These are phyloP conservation scores for Zymoseptoria pseudotritici DNA, from an alignment of 2,329 filamentous ascomycete species.

Conservation along the genomic window DNA sequence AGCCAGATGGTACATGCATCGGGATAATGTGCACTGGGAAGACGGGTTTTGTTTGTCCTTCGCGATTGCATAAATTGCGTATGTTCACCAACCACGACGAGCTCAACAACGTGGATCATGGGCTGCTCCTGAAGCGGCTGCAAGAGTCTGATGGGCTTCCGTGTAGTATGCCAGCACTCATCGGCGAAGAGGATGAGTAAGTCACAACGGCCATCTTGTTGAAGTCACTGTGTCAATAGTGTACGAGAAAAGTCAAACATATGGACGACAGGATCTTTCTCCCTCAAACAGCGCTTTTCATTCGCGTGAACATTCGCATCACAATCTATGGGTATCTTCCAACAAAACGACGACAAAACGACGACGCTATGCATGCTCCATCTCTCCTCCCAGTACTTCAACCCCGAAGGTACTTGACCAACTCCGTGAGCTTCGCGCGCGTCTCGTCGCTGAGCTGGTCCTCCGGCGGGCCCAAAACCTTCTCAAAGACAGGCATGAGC, in stretches of 20 bases:
- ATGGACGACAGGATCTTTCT: neutral
- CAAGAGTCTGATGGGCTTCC: too few species aligned
- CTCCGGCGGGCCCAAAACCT: slow-evolving; percentile 63
- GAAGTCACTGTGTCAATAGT: neutral
- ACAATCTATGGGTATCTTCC: neutral
- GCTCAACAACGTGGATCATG: too few species aligned
- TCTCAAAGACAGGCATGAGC: slow-evolving; percentile 63
- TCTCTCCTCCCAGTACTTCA: neutral
- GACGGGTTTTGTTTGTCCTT: too few species aligned
- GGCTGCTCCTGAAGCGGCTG: too few species aligned
- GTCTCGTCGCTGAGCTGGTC: slow-evolving; percentile 70
- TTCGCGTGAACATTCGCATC: neutral
- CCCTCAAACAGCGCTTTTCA: neutral
- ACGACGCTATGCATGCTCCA: neutral
- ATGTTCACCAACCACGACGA: too few species aligned
- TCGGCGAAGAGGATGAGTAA: too few species aligned
- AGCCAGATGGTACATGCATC: neutral
- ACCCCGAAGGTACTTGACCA: slow-evolving; percentile 44
- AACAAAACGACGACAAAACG: neutral
- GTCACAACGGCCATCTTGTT: too few species aligned
- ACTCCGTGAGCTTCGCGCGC: slow-evolving; percentile 56
- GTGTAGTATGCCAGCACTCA: too few species aligned
- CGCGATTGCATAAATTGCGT: too few species aligned
- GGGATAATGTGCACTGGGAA: too few species aligned
- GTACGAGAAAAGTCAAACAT: neutral